phyloP scores from a whole-genome alignment of 495 filamentous ascomycete genomes.

The Neurospora sp. region DNA sequence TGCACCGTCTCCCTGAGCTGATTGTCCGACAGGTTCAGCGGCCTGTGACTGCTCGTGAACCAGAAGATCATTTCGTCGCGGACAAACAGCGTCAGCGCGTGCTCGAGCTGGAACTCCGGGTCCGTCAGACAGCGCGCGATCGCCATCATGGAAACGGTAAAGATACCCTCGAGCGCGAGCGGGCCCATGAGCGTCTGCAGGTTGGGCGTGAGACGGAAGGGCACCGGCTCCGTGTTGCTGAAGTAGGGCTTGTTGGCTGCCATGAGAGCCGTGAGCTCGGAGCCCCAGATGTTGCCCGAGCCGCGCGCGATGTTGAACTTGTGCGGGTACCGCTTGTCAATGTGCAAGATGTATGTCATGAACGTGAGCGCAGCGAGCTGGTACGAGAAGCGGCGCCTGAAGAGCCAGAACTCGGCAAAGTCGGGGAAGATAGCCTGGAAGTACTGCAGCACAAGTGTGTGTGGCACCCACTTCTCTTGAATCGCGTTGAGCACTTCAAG shows the following conservation, averaged over 20 bases:
- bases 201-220: conserved; percentile 95
- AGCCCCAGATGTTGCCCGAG: conserved; percentile 91
- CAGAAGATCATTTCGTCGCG: conserved; percentile 97
- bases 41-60: conserved; percentile 74
- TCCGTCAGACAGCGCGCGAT: conserved; percentile 95
- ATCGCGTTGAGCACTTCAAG: conserved; percentile 85
- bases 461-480: conserved; percentile 81
- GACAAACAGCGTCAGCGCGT: conserved; percentile 87
- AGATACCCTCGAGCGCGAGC: conserved; percentile 90
- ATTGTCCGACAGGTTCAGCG: conserved; percentile 45
- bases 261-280: conserved; percentile 82
- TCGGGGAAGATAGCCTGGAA: conserved; percentile 84
- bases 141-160: conserved; percentile 82
- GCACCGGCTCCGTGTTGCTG: conserved; percentile 87
- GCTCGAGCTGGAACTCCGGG: conserved; percentile 79
- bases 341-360: conserved; percentile 97
- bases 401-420: conserved; percentile 93
- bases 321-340: conserved; percentile 86
- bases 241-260: conserved; percentile 72
- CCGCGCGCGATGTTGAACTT: conserved; percentile 86
- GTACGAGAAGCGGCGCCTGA: conserved; percentile 91
- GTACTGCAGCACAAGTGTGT: conserved; percentile 71
- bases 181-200: conserved; percentile 93
- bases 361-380: conserved; percentile 94
- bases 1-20: conserved; percentile 81